Evolutionary conservation across 1,284 basidiomycete genomes (phyloP), one percentile per base, ranked within the genome.

Genomic region (Microbotryomycetes sp.): DNA sequence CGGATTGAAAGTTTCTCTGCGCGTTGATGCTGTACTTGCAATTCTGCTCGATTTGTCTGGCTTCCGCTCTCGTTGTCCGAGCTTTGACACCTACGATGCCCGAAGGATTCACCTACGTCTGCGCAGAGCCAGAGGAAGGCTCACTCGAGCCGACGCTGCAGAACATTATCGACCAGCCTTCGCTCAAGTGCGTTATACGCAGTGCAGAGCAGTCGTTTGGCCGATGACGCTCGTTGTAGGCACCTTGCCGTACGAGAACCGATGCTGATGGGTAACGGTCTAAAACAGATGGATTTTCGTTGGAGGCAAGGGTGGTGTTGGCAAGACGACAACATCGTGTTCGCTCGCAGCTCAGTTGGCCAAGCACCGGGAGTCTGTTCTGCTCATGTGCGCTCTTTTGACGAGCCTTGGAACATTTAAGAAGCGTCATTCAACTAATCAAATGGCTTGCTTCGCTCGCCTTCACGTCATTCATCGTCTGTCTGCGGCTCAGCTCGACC

Each of bases 321-420:
- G 91, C 57, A 96, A 96, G 81, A 97, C 92, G 0, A 96, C 92
- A 0, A 94, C 92, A 3, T 92, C 90, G 26, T 96, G 92, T 75
- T 92, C 90, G 9, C 82, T 96, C 9, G 92, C 92, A n/a, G 91
- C 94, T 61, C 91, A 96, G 73, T 83, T 96, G 45, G 89, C 92
- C 3, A 79, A 85, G 70, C 83, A 82, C 70, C 85, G 92, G 67
- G 86, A 94, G 77, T 92, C 89, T 24, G 92, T 97, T 28, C 82
- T 97, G 7, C 82, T 97, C 67, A 96, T 97, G 91, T 94, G 74
- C 72, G 90, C 80, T 35, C 27, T 16, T 11, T 6, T n/a, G 13
- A 7, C 29, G n/a, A 11, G 11, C 5, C n/a, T n/a, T n/a, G n/a
- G n/a, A n/a, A n/a, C n/a, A n/a, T n/a, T n/a, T n/a, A n/a, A n/a